Base-by-base conservation (phyloP, 1,139 yeast species). In the Diutina sp. region DNA sequence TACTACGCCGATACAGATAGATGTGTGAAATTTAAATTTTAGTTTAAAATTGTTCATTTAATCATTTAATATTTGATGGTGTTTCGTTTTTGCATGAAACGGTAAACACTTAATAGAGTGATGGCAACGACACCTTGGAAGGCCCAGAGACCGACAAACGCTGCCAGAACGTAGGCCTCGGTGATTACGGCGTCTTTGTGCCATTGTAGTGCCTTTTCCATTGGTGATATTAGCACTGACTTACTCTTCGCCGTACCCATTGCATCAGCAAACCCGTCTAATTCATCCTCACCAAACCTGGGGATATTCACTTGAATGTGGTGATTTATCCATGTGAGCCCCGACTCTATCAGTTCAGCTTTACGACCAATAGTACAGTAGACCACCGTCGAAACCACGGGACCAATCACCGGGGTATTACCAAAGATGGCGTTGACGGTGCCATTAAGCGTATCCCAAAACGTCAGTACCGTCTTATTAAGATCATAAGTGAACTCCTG, bases 321-420 rank as follows among this genome's bases (percentile, higher is more conserved):
- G 44, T 83, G 72, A 62, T 86, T 77, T 2, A 91, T 71, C 98
- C 98, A 93, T 0, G 84, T 78, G 56, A 91, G 68, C 0, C 96
- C 98, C 29, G 76, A 66, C 61, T 87, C 87, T 0, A 90, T 72
- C 44, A 77, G 75, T 4, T 75, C 73, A 6, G 91, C 67, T 65
- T 91, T 93, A 57, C 85, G 74, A 14, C 90, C 95, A 50, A 93
- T 73, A 1, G 88, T 81, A 70, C 99, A 93, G 55, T 84, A 83
- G 6, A 90, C 87, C 0, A 90, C 82, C 0, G 83, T 72, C 45
- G 71, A 78, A 62, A 91, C 75, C 0, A 50, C 25, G 5, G 96
- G 87, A 0, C 66, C 65, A 54, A 83, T 80, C 16, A 93, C 72
- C 0, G 88, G 80, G 0, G 98, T 89, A 4, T 75, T 77, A 3